These are phyloP conservation scores for Geotrichum restrictum DNA, from an alignment of 1,139 yeast genomes.

Conservation along the genomic window DNA sequence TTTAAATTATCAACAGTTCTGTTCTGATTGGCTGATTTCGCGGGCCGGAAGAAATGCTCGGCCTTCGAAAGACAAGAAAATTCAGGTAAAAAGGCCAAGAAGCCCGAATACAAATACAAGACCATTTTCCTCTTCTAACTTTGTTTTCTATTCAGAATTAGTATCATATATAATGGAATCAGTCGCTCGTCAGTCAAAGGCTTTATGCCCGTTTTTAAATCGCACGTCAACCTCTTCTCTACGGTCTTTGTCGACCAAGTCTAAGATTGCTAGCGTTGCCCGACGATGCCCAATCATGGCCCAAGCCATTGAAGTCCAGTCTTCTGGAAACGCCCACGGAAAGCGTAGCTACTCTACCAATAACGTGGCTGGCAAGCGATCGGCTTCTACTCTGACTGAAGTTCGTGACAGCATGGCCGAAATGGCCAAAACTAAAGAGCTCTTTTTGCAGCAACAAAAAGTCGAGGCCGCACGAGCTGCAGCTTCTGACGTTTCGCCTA, in stretches of 20 bases:
- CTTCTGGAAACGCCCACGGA: conserved; percentile 40
- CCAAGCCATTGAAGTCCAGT: conserved; percentile 53
- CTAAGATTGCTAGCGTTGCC: conserved; percentile 55
- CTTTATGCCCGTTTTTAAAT: conserved; percentile 81
- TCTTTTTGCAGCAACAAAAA: conserved; percentile 25
- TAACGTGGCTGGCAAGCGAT: conserved; percentile 23
- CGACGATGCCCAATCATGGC: conserved; percentile 85
- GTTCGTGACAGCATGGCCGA: conserved; percentile 18
- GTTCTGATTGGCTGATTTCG: conserved; percentile 1
- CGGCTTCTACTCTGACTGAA: conserved; percentile 22
- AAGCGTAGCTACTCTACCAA: conserved; percentile 24
- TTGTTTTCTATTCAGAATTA: not conserved
- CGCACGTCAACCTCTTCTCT: conserved; percentile 58
- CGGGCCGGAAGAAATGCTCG: not conserved
- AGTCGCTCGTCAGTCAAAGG: conserved; percentile 69
- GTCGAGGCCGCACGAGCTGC: conserved; percentile 23
- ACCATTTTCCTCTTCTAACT: not conserved
- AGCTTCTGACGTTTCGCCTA: conserved; percentile 31
- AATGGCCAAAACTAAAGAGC: conserved; percentile 9
- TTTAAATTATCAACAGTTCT: not conserved
- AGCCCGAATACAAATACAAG: not conserved
- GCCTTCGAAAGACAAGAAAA: not conserved
- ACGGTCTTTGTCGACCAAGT: conserved; percentile 32
- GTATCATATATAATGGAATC: conserved; percentile 59
- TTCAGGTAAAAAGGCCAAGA: not conserved